Evolutionary conservation across 2,329 filamentous ascomycete species (phyloP).

Genomic region (Trichoderma atroviride): DNA sequence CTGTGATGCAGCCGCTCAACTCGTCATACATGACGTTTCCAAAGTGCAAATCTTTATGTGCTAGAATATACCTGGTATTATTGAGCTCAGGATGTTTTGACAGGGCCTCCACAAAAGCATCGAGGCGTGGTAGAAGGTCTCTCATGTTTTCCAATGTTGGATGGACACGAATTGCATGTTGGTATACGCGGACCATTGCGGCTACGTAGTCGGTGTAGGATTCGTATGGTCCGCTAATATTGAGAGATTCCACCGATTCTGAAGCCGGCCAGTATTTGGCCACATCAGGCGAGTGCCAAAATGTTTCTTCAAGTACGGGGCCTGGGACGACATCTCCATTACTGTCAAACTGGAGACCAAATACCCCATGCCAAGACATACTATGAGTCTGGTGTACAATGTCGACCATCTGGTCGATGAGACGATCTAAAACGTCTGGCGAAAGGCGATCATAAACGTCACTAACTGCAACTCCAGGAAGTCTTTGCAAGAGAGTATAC

Average conservation of each 20-base stretch:
- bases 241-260: constrained; percentile 34
- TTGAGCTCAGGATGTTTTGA: constrained; percentile 28
- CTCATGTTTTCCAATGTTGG: constrained; percentile 34
- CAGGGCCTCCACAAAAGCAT: constrained; percentile 31
- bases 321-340: constrained; percentile 30
- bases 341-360: constrained; percentile 34
- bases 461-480: constrained; percentile 35
- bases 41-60: constrained; percentile 45
- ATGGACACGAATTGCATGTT: constrained; percentile 36
- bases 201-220: constrained; percentile 36
- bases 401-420: constrained; percentile 38
- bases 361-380: constrained; percentile 34
- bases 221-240: constrained; percentile 34
- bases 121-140: constrained; percentile 36
- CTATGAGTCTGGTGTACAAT: constrained; percentile 38
- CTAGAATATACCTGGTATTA: constrained; percentile 32
- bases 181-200: constrained; percentile 34
- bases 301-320: constrained; percentile 41
- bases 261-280: constrained; percentile 33
- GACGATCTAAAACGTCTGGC: constrained; percentile 26
- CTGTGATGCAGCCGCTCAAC: constrained; percentile 35
- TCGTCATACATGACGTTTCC: constrained; percentile 41
- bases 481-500: constrained; percentile 39
- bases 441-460: constrained; percentile 35
- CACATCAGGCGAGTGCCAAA: constrained; percentile 41